These are phyloP conservation scores for Fragosphaeria purpurea DNA, from an alignment of 2,329 filamentous ascomycete species.

Conservation along the genomic window DNA sequence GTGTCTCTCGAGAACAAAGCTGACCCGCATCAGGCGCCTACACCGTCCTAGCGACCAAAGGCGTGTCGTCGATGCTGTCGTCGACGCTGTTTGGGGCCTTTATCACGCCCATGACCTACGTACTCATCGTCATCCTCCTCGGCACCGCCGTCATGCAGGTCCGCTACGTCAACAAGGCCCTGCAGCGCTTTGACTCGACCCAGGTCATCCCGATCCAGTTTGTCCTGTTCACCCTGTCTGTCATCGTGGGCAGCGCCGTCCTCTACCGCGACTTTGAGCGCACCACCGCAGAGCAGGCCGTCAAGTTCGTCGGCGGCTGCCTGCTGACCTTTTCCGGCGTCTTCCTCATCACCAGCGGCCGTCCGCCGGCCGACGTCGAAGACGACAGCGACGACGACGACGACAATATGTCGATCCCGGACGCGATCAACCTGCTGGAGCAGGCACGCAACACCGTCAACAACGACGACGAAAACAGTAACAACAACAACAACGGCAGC, in stretches of 20 bases:
- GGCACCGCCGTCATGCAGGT: constrained; percentile 91
- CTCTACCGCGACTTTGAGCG: constrained; percentile 92
- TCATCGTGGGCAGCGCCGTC: constrained; percentile 87
- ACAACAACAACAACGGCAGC: no score
- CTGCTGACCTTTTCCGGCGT: constrained; percentile 89
- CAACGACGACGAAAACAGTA: no score
- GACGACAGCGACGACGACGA: constrained; percentile 48
- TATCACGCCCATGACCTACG: constrained; percentile 84
- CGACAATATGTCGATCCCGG: constrained; percentile 46
- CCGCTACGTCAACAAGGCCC: constrained; percentile 78
- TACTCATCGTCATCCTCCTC: constrained; percentile 68
- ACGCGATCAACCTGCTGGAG: constrained; percentile 48
- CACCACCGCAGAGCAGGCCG: constrained; percentile 59
- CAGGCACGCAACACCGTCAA: constrained; percentile 32
- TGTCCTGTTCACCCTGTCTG: constrained; percentile 88
- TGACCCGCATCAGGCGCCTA: constrained; percentile 58
- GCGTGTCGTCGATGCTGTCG: constrained; percentile 88
- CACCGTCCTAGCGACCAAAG: constrained; percentile 93
- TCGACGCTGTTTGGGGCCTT: constrained; percentile 83
- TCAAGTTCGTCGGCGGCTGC: constrained; percentile 85
- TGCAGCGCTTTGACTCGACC: constrained; percentile 92
- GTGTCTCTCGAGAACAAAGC: no score
- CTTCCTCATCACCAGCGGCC: constrained; percentile 89
- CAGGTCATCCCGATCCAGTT: constrained; percentile 98
- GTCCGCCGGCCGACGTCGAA: constrained; percentile 47